Evolutionary conservation across 1,139 yeast species (phyloP).

Genomic region (Candida glucosophila): DNA sequence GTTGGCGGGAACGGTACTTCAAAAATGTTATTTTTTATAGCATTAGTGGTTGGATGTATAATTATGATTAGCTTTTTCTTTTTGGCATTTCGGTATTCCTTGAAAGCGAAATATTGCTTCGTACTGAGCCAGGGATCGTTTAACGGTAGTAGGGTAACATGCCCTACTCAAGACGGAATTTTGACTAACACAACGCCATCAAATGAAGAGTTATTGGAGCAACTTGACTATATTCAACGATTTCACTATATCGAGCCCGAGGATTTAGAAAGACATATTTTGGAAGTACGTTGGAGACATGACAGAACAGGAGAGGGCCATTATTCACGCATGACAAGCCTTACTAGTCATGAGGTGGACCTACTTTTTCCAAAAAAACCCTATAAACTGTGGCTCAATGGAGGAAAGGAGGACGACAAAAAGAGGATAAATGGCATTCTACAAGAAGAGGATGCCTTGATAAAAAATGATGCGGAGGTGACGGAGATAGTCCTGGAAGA

Average conservation of each 20-base stretch:
- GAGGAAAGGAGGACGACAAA: constrained; percentile 40
- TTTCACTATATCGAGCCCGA: constrained; percentile 25
- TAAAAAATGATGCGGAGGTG: constrained; percentile 19
- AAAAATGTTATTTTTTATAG: constrained; percentile 53
- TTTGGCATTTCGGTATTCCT: constrained; percentile 51
- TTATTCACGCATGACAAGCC: constrained; percentile 40
- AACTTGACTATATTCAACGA: constrained; percentile 22
- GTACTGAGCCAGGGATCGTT: too few relatives aligned
- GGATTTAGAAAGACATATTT: constrained; percentile 14
- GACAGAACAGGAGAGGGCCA: constrained; percentile 29
- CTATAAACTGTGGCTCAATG: constrained; percentile 54
- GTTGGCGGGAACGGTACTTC: constrained; percentile 45
- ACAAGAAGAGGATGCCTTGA: constrained; percentile 29
- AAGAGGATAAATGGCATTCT: constrained; percentile 26
- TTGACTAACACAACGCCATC: too few relatives aligned
- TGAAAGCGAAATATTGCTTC: constrained; percentile 45
- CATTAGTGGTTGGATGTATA: constrained; percentile 52
- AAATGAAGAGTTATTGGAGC: constrained; percentile 29
- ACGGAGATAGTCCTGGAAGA: background rate
- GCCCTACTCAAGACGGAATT: too few relatives aligned
- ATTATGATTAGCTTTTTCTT: constrained; percentile 48
- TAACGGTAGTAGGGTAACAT: too few relatives aligned
- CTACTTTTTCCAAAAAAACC: constrained; percentile 57
- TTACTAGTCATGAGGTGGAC: constrained; percentile 55
- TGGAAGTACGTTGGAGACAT: constrained; percentile 12